Conservation (phyloP, 257 asterid genomes). For the Jaltomata sinuosa region DNA sequence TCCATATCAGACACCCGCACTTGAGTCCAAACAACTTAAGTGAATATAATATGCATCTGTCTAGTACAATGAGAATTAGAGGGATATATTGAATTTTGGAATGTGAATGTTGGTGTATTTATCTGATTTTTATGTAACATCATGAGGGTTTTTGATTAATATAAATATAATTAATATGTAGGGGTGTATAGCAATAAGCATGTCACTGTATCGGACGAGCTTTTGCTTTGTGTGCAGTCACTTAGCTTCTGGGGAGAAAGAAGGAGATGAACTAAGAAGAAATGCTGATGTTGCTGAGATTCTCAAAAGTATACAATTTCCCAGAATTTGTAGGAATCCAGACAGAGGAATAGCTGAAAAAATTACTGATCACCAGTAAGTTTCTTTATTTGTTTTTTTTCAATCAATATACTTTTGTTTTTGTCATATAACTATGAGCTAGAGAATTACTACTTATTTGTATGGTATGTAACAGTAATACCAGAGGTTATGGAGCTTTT, state of each 20-base stretch:
- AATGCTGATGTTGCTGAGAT: slow-evolving; percentile 80
- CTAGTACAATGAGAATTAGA: too few species aligned
- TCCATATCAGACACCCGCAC: too few species aligned
- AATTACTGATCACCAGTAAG: slow-evolving; percentile 75
- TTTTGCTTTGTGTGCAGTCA: slow-evolving; percentile 92
- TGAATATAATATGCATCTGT: too few species aligned
- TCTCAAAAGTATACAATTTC: slow-evolving; percentile 49
- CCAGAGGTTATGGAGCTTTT: background rate
- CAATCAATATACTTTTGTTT: background rate
- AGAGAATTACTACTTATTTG: background rate
- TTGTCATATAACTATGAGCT: background rate
- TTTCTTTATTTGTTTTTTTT: background rate
- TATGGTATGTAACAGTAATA: background rate
- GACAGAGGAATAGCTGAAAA: slow-evolving; percentile 36
- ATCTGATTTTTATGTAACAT: background rate
- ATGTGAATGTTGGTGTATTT: background rate
- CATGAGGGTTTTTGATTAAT: background rate
- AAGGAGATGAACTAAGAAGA: slow-evolving; percentile 74
- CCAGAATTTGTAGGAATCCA: slow-evolving; percentile 50
- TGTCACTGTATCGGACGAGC: slow-evolving; percentile 79
- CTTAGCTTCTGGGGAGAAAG: slow-evolving; percentile 93
- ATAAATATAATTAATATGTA: background rate
- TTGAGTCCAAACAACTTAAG: too few species aligned
- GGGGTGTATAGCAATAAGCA: slow-evolving; percentile 93
- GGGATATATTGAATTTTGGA: background rate